Conservation (phyloP, 768 basidiomycete genomes). For the Vishniacozyma victoriae region DNA sequence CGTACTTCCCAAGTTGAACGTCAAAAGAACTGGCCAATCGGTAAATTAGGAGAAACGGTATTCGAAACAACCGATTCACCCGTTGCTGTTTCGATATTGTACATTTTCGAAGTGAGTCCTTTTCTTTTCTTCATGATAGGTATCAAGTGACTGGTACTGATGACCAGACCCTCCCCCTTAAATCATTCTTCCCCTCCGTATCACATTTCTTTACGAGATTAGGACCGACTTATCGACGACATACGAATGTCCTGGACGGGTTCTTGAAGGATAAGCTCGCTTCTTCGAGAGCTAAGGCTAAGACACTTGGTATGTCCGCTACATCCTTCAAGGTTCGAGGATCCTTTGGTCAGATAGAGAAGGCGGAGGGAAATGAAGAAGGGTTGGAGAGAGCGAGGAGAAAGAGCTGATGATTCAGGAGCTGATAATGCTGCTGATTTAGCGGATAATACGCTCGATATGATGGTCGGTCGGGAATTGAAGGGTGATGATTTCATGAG, state of each 20-base stretch:
- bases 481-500: slow-evolving; percentile 27
- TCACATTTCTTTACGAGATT: slow-evolving; percentile 19
- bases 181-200: slow-evolving; percentile 23
- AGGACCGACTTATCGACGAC: slow-evolving; percentile 11
- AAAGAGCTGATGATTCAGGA: too few relatives aligned
- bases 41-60: slow-evolving; percentile 3
- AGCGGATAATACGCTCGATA: slow-evolving; percentile 40
- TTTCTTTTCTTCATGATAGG: neutral
- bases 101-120: slow-evolving; percentile 29
- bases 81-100: slow-evolving; percentile 12
- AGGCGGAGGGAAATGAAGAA: too few relatives aligned
- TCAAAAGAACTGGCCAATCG: neutral
- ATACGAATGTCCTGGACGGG: slow-evolving; percentile 6
- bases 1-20: slow-evolving; percentile 13
- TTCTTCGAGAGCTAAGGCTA: slow-evolving; percentile 14
- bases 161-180: slow-evolving; percentile 20
- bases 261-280: slow-evolving; percentile 18
- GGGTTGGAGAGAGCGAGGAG: too few relatives aligned
- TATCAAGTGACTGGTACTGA: neutral
- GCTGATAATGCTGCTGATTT: slow-evolving; percentile 22
- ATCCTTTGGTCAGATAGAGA: too few relatives aligned
- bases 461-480: slow-evolving; percentile 29
- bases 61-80: slow-evolving; percentile 15
- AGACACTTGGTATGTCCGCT: too few relatives aligned
- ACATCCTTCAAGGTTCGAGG: too few relatives aligned